Evolutionary conservation across 2,329 filamentous ascomycete genomes (phyloP).

Genomic region (Cladosporium velox): DNA sequence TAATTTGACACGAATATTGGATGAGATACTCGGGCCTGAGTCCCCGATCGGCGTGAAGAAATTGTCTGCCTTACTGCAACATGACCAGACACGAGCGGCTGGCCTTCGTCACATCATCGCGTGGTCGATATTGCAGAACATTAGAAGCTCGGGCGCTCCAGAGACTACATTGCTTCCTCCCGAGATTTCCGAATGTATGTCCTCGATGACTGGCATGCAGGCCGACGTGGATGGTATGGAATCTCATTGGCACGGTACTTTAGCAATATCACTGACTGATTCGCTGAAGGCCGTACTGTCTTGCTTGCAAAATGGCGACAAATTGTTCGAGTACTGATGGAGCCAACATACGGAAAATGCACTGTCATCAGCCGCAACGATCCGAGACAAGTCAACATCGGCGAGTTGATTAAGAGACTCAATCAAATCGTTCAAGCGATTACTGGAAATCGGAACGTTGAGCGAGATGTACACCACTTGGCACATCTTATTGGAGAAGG

Average conservation of each 20-base stretch:
- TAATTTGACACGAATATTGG: neutral
- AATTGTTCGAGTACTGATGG: neutral
- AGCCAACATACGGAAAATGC: neutral
- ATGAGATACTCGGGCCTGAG: neutral
- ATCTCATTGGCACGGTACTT: neutral
- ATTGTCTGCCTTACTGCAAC: neutral
- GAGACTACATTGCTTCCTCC: slow-evolving; percentile 3
- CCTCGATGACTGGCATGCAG: slow-evolving; percentile 4
- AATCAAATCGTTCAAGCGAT: neutral
- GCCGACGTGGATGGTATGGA: neutral
- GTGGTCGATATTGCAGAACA: neutral
- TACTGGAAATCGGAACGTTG: neutral
- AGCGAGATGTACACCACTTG: neutral
- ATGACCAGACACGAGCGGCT: neutral
- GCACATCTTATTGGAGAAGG: neutral
- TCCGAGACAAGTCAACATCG: slow-evolving; percentile 4
- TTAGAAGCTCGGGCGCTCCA: neutral
- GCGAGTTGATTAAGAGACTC: neutral
- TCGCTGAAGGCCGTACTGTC: neutral
- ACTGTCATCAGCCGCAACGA: neutral
- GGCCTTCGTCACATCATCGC: neutral
- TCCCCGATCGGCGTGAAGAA: neutral
- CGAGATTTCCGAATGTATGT: slow-evolving; percentile 4
- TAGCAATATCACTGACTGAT: neutral
- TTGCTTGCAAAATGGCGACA: slow-evolving; percentile 4